These are phyloP conservation scores for Pleodorina starrii DNA, from an alignment of 139 green algal species.

Conservation along the genomic window DNA sequence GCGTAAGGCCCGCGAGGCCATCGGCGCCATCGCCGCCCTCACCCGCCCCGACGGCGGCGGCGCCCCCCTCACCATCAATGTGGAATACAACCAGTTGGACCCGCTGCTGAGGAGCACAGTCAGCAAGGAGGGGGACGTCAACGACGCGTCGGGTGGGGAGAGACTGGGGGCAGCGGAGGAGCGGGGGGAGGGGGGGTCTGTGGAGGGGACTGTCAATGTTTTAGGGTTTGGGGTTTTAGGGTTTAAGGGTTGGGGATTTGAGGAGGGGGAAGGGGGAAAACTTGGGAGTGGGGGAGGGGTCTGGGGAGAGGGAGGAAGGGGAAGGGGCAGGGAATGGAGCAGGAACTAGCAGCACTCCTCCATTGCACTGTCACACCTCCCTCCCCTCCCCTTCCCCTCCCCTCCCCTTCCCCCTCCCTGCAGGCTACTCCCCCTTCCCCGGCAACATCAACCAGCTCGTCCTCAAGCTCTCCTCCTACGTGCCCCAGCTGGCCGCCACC, in stretches of 20 bases:
- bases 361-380: too few species aligned
- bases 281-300: too few species aligned
- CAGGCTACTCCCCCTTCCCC: conserved; percentile 96
- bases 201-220: too few species aligned
- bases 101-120: conserved; percentile 90
- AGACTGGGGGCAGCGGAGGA: too few species aligned
- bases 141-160: conserved; percentile 76
- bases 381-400: not conserved
- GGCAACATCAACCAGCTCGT: conserved; percentile 98
- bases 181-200: not conserved
- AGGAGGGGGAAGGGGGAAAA: too few species aligned
- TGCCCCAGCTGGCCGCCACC: conserved; percentile 77
- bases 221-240: too few species aligned
- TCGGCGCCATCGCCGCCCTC: conserved; percentile 89
- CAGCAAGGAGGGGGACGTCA: conserved; percentile 86
- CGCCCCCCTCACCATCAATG: conserved; percentile 92
- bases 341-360: too few species aligned
- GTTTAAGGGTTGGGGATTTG: too few species aligned
- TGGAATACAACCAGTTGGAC: conserved; percentile 99
- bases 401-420: not conserved
- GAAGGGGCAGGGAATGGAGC: too few species aligned
- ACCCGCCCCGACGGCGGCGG: conserved; percentile 13
- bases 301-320: too few species aligned
- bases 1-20: conserved; percentile 94
- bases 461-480: conserved; percentile 87